Evolutionary conservation across 2,329 filamentous ascomycete species (phyloP).

Genomic region (Penicillium sp.): DNA sequence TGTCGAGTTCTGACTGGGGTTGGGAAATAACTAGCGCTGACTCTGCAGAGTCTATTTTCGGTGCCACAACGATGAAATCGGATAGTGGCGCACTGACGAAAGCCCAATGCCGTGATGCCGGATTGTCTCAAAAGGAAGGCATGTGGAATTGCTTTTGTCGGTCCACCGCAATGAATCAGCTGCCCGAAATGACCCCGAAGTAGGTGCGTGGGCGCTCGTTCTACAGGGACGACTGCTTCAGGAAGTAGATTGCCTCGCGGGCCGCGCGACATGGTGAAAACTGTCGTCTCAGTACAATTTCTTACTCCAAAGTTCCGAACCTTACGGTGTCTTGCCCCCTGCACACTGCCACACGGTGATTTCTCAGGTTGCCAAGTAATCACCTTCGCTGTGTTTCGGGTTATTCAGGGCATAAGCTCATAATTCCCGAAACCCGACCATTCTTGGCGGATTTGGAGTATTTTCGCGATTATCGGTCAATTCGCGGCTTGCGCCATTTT

Average conservation of each 20-base stretch:
- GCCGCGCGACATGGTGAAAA: background rate
- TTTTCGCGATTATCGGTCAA: background rate
- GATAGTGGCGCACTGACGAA: background rate
- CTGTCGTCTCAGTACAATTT: background rate
- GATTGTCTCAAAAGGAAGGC: background rate
- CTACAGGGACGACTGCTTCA: background rate
- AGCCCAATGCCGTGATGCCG: background rate
- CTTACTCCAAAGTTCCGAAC: no score
- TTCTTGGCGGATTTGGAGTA: no score
- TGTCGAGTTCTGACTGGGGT: background rate
- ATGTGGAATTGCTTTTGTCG: background rate
- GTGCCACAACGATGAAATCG: background rate
- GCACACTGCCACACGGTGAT: no score
- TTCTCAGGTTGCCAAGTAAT: background rate
- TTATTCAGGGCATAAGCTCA: background rate
- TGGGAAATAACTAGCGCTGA: background rate
- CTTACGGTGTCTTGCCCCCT: no score
- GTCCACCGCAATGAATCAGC: background rate
- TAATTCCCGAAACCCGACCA: constrained; percentile 1
- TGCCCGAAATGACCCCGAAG: background rate
- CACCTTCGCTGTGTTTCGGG: background rate
- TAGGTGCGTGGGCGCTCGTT: background rate
- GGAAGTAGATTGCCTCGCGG: background rate
- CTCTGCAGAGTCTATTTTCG: background rate
- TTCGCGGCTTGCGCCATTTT: background rate